phyloP scores from a whole-genome alignment of 1,284 basidiomycete species.

The Microbotryum violaceum region DNA sequence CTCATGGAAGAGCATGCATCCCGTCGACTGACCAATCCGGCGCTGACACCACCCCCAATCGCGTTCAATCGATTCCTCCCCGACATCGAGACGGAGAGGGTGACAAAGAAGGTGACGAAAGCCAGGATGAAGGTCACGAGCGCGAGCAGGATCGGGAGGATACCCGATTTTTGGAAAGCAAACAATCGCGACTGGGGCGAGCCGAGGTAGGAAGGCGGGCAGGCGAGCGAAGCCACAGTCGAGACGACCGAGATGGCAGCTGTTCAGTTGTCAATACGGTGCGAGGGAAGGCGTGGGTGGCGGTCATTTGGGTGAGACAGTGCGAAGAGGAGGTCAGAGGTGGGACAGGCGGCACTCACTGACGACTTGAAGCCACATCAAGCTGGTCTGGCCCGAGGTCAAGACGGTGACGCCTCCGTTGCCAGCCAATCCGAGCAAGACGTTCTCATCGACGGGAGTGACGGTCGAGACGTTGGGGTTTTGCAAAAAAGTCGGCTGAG shows the following conservation, averaged over 20 bases:
- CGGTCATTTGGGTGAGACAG: neutral
- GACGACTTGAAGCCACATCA: slow-evolving; percentile 26
- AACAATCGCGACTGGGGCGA: slow-evolving; percentile 19
- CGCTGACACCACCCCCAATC: slow-evolving; percentile 10
- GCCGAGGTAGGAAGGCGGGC: slow-evolving; percentile 26
- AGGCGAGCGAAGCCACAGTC: slow-evolving; percentile 16
- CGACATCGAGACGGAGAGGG: slow-evolving; percentile 23
- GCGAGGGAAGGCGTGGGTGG: too few species aligned
- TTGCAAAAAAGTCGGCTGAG: too few species aligned
- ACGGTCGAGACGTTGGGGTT: too few species aligned
- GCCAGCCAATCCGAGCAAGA: neutral
- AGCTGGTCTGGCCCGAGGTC: slow-evolving; percentile 8
- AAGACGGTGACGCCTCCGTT: slow-evolving; percentile 8
- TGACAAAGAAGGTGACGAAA: slow-evolving; percentile 19
- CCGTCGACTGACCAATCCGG: slow-evolving; percentile 7
- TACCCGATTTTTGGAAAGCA: slow-evolving; percentile 28
- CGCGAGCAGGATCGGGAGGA: slow-evolving; percentile 26
- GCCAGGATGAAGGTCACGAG: slow-evolving; percentile 11
- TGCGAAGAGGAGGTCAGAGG: neutral
- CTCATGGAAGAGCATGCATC: neutral
- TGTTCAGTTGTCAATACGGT: neutral
- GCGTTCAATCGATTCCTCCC: slow-evolving; percentile 14
- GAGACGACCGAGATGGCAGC: slow-evolving; percentile 16
- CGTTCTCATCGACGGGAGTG: neutral
- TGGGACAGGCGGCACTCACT: slow-evolving; percentile 4